Conservation (phyloP, 176 grass and related monocot species). For the Carex pumila region DNA sequence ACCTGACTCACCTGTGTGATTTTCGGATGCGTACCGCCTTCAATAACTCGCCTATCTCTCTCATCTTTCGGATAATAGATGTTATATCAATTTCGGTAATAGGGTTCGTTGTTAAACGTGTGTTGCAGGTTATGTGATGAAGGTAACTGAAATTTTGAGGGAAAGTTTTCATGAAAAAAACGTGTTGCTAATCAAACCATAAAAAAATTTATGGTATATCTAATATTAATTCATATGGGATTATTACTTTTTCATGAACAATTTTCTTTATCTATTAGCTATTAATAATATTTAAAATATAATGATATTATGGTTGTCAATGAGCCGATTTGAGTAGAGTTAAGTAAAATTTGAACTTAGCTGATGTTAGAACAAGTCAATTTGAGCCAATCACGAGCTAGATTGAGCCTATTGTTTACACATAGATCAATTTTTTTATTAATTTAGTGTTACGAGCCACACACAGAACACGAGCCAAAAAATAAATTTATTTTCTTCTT, state of each 20-base stretch:
- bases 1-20: background rate
- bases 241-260: background rate
- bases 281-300: too few species aligned
- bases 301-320: too few species aligned
- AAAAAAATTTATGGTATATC: background rate
- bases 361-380: too few species aligned
- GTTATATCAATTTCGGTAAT: background rate
- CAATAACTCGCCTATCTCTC: background rate
- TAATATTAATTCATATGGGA: background rate
- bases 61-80: background rate
- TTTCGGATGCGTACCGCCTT: background rate
- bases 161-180: too few species aligned
- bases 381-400: too few species aligned
- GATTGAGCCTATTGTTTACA: too few species aligned
- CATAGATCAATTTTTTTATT: too few species aligned
- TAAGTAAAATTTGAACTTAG: too few species aligned
- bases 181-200: background rate
- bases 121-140: background rate
- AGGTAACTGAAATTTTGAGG: background rate
- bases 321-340: too few species aligned
- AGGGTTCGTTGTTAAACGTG: background rate
- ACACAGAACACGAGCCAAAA: too few species aligned
- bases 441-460: too few species aligned
- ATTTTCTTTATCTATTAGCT: background rate
- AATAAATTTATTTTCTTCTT: too few species aligned